Percentiles rank a stretch among this genome's conserved stretches.
phyloP scores from a whole-genome alignment of 345 rosid species.

The Physaria fendleri region DNA sequence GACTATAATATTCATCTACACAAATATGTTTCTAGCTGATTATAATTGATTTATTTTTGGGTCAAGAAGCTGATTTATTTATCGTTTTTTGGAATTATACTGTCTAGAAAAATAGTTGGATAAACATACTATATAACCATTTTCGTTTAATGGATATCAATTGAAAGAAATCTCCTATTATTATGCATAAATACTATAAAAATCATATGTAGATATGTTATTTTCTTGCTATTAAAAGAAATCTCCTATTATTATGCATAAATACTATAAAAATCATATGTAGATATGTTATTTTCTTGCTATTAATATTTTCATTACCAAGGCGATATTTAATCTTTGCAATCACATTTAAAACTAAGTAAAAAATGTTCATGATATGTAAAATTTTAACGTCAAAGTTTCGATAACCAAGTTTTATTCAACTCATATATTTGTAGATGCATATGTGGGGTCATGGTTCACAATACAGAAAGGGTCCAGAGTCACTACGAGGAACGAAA shows the following conservation, averaged over 20 bases:
- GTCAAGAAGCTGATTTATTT: no score
- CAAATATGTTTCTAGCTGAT: background rate
- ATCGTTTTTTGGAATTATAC: background rate
- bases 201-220: background rate
- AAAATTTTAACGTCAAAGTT: background rate
- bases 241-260: background rate
- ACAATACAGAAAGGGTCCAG: slow-evolving; percentile 79
- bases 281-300: background rate
- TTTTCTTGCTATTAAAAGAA: background rate
- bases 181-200: background rate
- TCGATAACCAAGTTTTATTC: background rate
- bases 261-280: background rate
- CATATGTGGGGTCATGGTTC: slow-evolving; percentile 99
- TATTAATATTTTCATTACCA: background rate
- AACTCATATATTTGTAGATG: slow-evolving; percentile 39
- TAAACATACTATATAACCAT: background rate
- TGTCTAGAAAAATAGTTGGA: background rate
- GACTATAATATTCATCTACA: background rate
- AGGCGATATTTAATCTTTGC: background rate
- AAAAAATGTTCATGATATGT: background rate
- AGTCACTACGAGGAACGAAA: slow-evolving; percentile 67
- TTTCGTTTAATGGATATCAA: background rate
- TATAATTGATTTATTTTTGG: no score
- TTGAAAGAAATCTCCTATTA: background rate
- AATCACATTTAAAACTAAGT: background rate